phyloP scores from a whole-genome alignment of 2,329 filamentous ascomycete species.

The Aspergillus flavus region DNA sequence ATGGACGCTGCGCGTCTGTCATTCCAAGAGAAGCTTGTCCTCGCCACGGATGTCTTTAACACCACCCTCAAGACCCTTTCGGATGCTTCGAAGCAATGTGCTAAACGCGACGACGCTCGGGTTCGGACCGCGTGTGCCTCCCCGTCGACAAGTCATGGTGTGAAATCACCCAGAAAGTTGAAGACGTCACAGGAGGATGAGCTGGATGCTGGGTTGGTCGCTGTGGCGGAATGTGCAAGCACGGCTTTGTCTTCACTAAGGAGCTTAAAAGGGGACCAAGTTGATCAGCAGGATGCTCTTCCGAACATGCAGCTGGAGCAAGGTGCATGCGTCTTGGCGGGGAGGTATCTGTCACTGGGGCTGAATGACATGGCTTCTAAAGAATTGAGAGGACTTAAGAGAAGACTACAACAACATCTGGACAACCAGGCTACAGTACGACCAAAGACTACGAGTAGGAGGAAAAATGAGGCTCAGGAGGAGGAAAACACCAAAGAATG shows the following conservation, averaged over 20 bases:
- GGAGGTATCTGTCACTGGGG: constrained; percentile 44
- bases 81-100: constrained; percentile 37
- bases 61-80: constrained; percentile 46
- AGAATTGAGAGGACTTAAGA: constrained; percentile 44
- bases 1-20: constrained; percentile 34
- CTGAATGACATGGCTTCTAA: constrained; percentile 44
- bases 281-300: constrained; percentile 18
- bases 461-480: constrained; percentile 19
- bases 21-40: constrained; percentile 41
- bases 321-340: constrained; percentile 45
- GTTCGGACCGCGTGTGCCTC: constrained; percentile 23
- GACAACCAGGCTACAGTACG: constrained; percentile 22
- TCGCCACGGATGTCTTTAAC: constrained; percentile 52
- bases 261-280: constrained; percentile 34
- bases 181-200: constrained; percentile 19
- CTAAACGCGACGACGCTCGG: constrained; percentile 21
- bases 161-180: constrained; percentile 26
- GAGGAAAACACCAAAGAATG: constrained; percentile 37
- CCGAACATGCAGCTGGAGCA: constrained; percentile 46
- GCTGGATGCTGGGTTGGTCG: constrained; percentile 28
- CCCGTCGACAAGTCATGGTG: constrained; percentile 32
- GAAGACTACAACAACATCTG: constrained; percentile 37
- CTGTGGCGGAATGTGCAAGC: constrained; percentile 44
- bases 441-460: constrained; percentile 19
- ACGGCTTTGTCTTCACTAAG: constrained; percentile 43